A percentile compares a stretch with the other conserved stretches of the same genome.
Conservation (phyloP, 768 basidiomycete genomes). For the Lentinula detonsa region DNA sequence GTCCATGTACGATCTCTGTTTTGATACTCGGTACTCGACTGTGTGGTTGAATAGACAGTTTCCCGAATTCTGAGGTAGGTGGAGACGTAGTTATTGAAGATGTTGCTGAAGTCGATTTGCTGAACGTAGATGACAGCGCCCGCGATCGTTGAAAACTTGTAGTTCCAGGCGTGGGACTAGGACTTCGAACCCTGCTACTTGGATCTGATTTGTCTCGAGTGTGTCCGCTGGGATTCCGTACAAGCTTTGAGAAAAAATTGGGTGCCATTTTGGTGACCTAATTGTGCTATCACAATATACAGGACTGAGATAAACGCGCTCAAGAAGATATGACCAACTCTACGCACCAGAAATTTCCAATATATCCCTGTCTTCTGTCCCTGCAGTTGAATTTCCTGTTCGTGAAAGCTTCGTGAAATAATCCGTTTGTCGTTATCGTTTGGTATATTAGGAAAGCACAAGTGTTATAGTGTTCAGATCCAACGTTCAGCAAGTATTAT, state of each 20-base stretch:
- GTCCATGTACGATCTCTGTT: not conserved
- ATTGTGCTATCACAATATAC: not conserved
- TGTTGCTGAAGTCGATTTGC: not conserved
- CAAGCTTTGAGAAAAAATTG: constrained; percentile 3
- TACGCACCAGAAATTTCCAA: not conserved
- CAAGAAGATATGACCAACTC: not conserved
- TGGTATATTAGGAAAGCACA: not conserved
- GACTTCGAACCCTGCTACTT: not conserved
- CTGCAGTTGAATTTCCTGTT: too few relatives aligned
- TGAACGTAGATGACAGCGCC: not conserved
- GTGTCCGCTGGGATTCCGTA: not conserved
- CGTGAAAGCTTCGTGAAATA: not conserved
- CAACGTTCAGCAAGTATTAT: not conserved
- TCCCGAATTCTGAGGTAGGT: not conserved
- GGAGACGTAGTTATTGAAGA: not conserved
- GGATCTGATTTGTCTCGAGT: constrained; percentile 1
- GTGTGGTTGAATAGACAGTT: not conserved
- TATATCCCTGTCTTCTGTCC: not conserved
- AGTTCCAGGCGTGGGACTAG: not conserved
- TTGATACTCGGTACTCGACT: constrained; percentile 7
- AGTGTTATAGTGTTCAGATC: not conserved
- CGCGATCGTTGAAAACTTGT: not conserved
- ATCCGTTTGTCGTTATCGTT: not conserved
- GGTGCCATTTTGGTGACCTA: constrained; percentile 1
- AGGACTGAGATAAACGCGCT: not conserved